Conservation (phyloP, 108 stramenopile genomes). For the Conticribra weissflogii region DNA sequence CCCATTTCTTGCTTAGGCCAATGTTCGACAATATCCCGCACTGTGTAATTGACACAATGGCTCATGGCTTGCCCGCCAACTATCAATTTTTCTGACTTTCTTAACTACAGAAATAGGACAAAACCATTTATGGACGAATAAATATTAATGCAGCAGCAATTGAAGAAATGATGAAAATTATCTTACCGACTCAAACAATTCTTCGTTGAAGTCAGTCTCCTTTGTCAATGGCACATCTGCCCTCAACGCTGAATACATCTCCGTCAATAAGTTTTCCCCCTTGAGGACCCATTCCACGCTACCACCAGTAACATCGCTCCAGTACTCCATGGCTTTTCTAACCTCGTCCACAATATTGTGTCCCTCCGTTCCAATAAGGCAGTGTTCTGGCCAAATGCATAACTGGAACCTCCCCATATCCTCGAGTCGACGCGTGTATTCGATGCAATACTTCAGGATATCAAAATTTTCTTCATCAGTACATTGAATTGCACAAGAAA, state of each 20-base stretch:
- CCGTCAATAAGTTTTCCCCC: conserved; percentile 89
- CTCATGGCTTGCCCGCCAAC: conserved; percentile 94
- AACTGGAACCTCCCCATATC: conserved; percentile 69
- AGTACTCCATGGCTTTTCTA: conserved; percentile 65
- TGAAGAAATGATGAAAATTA: no score
- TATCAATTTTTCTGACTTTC: conserved; percentile 60
- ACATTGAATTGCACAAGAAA: conserved; percentile 6
- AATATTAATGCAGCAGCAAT: no score
- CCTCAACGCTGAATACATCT: conserved; percentile 88
- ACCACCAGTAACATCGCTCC: conserved; percentile 63
- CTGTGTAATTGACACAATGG: conserved; percentile 94
- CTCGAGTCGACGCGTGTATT: conserved; percentile 77
- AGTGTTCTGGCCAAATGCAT: conserved; percentile 97
- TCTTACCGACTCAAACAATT: conserved; percentile 54
- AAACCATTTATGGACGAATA: no score
- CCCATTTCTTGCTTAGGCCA: conserved; percentile 53
- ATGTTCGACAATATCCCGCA: conserved; percentile 69
- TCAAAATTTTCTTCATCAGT: conserved; percentile 43
- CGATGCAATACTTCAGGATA: conserved; percentile 52
- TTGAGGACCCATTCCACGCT: conserved; percentile 78
- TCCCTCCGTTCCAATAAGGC: conserved; percentile 82
- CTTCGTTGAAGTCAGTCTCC: conserved; percentile 57
- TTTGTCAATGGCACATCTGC: conserved; percentile 86
- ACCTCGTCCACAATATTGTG: conserved; percentile 69
- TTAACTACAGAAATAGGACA: conserved; percentile 18